Evolutionary conservation across 2,329 filamentous ascomycete species (phyloP).

Genomic region (Claviceps sorghi): DNA sequence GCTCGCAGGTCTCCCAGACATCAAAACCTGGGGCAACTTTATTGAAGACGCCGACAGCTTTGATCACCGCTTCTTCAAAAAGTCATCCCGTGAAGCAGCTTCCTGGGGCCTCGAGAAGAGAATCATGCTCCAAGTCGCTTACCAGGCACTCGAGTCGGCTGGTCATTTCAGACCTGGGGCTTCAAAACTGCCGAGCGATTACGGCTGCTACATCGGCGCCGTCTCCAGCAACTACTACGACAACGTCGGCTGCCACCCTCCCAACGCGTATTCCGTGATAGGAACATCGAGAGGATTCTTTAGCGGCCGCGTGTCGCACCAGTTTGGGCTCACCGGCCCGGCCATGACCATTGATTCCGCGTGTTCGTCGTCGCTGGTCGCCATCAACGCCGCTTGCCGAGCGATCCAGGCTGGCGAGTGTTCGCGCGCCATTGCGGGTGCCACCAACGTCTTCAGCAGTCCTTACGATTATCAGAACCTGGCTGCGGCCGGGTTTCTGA

Average conservation of each 20-base stretch:
- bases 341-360: constrained; percentile 5
- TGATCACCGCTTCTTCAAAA: constrained; percentile 55
- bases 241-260: not conserved
- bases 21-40: constrained; percentile 15
- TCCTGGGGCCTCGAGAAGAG: constrained; percentile 34
- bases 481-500: constrained; percentile 27
- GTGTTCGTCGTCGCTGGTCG: constrained; percentile 3
- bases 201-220: constrained; percentile 4
- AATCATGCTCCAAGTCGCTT: not conserved
- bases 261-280: not conserved
- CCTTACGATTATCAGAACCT: constrained; percentile 12
- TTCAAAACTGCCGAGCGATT: not conserved
- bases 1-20: not conserved
- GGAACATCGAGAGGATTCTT: constrained; percentile 1
- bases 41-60: constrained; percentile 50
- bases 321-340: constrained; percentile 4
- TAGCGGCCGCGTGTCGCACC: constrained; percentile 4
- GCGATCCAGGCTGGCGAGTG: constrained; percentile 26
- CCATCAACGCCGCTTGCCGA: constrained; percentile 2
- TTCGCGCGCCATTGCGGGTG: constrained; percentile 51
- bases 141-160: not conserved
- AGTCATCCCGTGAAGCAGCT: constrained; percentile 51
- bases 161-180: not conserved
- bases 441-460: constrained; percentile 35
- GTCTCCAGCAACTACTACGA: constrained; percentile 3